Base-by-base conservation (phyloP, 23 red algal genomes). In the Agarophyton chilense region DNA sequence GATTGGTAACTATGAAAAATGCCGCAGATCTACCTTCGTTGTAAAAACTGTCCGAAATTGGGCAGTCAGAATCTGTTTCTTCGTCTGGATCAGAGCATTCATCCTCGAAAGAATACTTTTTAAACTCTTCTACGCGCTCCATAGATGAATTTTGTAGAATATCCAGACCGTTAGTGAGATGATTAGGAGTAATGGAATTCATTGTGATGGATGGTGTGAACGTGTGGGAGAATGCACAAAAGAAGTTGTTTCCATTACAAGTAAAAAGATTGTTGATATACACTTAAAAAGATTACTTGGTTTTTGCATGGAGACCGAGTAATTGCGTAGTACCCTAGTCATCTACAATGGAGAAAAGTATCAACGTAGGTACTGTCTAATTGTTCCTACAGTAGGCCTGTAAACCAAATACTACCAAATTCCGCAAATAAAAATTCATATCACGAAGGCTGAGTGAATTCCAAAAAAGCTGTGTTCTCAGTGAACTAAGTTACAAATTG, bases 1-100 rank as follows among this genome's bases (percentile, higher is more conserved):
- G 71, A 71, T 45, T 86, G 34, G 5, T 47, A 0, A 71, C 34
- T 49, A 68, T 50, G 7, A 86, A 49, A 49, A 71, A 71, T 35
- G 35, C 28, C 19, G 19, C 42, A 13, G 57, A 2, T 17, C 60
- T 28, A 43, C 41, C 14, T 51, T 71, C 17, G 0, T 71, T 22
- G 21, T 49, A 73, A 60, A 86, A 86, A 49, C 16, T 52, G 26
- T 68, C 22, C 19, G 4, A 60, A 34, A 70, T 22, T 73, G 39
- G 81, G 11, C 10, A 18, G 4, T 71, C 34, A 18, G 39, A 19
- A 25, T 86, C 81, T 0, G 18, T 41, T 49, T 71, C 81, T 29
- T 86, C 81, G 47, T 71, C 81, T 22, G 2, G 31, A 21, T 58
- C 1, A 61, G 0, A 4, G 25, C 8, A 5, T 0, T 39, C 55